phyloP scores from a whole-genome alignment of 441 rosid species.

The Raphanus hybrid region DNA sequence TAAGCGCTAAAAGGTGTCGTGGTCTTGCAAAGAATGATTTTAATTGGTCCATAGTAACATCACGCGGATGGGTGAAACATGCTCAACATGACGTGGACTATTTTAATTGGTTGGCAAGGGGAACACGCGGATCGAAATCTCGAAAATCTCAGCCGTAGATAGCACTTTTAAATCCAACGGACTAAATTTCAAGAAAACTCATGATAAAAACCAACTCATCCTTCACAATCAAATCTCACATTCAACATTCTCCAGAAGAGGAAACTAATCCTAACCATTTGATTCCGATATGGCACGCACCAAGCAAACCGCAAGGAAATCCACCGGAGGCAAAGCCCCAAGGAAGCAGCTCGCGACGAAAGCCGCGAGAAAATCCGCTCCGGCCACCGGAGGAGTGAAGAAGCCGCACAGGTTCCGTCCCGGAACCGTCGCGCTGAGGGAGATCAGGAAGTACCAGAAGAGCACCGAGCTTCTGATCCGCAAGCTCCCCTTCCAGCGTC shows the following conservation, averaged over 20 bases:
- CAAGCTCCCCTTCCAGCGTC: neutral
- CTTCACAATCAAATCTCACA: neutral
- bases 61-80: neutral
- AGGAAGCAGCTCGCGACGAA: neutral
- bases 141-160: neutral
- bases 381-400: constrained; percentile 7
- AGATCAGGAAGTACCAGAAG: neutral
- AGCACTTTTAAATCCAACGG: neutral
- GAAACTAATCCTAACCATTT: neutral
- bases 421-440: neutral
- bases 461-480: constrained; percentile 1
- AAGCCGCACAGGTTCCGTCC: neutral
- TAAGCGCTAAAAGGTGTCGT: neutral
- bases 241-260: neutral
- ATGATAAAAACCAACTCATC: neutral
- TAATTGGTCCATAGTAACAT: neutral
- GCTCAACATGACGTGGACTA: neutral
- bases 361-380: neutral
- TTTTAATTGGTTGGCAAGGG: neutral
- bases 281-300: neutral
- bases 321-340: neutral
- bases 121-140: neutral
- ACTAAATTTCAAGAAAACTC: neutral
- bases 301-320: neutral
- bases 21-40: neutral